These are phyloP conservation scores for Dothistroma septosporum DNA, from an alignment of 2,329 filamentous ascomycete genomes.

Conservation along the genomic window DNA sequence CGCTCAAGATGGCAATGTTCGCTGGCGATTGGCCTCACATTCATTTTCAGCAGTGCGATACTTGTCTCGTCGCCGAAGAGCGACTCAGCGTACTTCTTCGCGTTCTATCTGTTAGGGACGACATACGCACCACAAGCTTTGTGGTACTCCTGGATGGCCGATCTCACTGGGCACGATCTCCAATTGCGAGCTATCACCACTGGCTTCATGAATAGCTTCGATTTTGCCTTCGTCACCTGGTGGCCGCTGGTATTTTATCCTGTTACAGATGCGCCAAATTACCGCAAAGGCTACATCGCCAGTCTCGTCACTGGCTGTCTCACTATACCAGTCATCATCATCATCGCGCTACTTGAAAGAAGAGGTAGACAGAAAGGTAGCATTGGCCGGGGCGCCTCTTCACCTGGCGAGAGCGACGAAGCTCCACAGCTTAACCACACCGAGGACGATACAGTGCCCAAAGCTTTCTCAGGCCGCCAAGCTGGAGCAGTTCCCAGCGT, in stretches of 20 bases:
- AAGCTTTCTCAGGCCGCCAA: background rate
- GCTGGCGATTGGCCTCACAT: slow-evolving; percentile 42
- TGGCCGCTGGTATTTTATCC: slow-evolving; percentile 22
- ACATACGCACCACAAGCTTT: slow-evolving; percentile 46
- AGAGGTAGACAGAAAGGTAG: slow-evolving; percentile 5
- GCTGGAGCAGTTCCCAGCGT: background rate
- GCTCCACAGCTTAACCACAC: background rate
- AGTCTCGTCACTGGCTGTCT: slow-evolving; percentile 17
- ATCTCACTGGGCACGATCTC: slow-evolving; percentile 39
- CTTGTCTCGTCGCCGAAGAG: slow-evolving; percentile 34
- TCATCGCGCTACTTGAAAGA: slow-evolving; percentile 14
- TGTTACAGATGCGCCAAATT: slow-evolving; percentile 24
- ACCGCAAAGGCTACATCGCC: slow-evolving; percentile 23
- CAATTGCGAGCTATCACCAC: slow-evolving; percentile 46
- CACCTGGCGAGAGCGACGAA: background rate
- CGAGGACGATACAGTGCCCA: background rate
- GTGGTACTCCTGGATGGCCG: slow-evolving; percentile 49
- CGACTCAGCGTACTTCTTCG: slow-evolving; percentile 42
- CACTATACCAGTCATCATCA: slow-evolving; percentile 15
- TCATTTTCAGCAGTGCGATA: slow-evolving; percentile 41
- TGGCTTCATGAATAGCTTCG: slow-evolving; percentile 22
- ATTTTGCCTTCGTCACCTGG: slow-evolving; percentile 21
- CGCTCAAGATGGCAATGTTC: slow-evolving; percentile 45
- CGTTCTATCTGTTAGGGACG: slow-evolving; percentile 45
- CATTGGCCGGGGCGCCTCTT: slow-evolving; percentile 5